phyloP scores from a whole-genome alignment of 768 basidiomycete species.

The Suillus americanus region DNA sequence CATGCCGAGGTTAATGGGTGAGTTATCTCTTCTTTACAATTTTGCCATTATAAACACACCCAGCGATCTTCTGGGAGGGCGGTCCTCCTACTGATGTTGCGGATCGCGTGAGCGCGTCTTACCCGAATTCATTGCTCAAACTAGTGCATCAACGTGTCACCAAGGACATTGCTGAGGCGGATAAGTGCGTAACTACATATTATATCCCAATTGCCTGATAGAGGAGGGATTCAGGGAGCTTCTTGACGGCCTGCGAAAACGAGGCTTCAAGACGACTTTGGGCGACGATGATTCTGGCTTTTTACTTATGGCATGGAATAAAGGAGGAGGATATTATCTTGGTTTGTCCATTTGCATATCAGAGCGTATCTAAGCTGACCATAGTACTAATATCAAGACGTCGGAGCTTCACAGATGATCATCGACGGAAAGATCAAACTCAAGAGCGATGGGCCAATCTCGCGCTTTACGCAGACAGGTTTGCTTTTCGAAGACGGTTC shows the following conservation, averaged over 20 bases:
- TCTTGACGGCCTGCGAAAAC: constrained; percentile 53
- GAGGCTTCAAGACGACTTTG: constrained; percentile 54
- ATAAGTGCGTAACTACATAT: constrained; percentile 41
- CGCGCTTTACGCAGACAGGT: constrained; percentile 37
- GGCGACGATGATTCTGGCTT: constrained; percentile 56
- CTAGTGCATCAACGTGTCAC: constrained; percentile 36
- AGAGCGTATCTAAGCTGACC: not conserved
- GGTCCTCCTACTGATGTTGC: constrained; percentile 49
- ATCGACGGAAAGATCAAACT: constrained; percentile 49
- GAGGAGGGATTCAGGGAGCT: constrained; percentile 35
- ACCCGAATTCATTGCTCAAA: constrained; percentile 34
- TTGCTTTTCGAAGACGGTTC: constrained; percentile 42
- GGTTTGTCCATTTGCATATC: constrained; percentile 34
- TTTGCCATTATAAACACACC: not conserved
- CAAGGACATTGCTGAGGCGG: constrained; percentile 49
- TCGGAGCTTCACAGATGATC: constrained; percentile 42
- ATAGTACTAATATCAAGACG: constrained; percentile 25
- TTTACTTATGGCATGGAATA: constrained; percentile 44
- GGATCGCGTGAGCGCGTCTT: constrained; percentile 51
- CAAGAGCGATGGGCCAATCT: constrained; percentile 42
- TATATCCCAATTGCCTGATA: not conserved
- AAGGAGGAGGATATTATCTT: constrained; percentile 67
- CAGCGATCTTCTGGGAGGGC: constrained; percentile 41
- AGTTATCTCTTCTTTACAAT: constrained; percentile 14
- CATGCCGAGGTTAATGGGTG: constrained; percentile 24